Conservation (phyloP, 106 monocot genomes). For the Allium fistulosum region DNA sequence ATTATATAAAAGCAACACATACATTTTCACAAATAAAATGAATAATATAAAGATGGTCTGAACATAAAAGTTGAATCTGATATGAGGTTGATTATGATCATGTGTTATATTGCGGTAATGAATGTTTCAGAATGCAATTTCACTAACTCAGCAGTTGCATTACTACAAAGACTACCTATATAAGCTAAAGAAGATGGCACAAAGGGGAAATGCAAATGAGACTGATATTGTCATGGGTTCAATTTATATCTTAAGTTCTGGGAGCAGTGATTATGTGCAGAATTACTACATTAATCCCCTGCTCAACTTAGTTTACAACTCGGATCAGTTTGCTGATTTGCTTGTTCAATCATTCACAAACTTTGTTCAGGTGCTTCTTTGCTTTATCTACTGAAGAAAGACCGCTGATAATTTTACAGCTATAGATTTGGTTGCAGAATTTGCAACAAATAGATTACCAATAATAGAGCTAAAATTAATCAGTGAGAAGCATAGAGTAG, state of each 20-base stretch:
- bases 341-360: slow-evolving; percentile 43
- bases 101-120: neutral
- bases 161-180: slow-evolving; percentile 52
- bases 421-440: too few species aligned
- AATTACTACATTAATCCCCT: slow-evolving; percentile 88
- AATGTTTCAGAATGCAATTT: slow-evolving; percentile 41
- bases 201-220: slow-evolving; percentile 23
- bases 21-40: too few species aligned
- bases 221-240: slow-evolving; percentile 34
- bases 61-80: too few species aligned
- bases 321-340: slow-evolving; percentile 43
- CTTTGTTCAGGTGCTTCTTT: slow-evolving; percentile 33
- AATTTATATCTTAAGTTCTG: slow-evolving; percentile 54
- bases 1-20: neutral
- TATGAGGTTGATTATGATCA: too few species aligned
- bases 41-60: too few species aligned
- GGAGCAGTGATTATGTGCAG: slow-evolving; percentile 83
- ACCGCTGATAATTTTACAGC: too few species aligned
- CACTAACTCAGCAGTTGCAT: slow-evolving; percentile 60
- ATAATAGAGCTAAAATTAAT: neutral
- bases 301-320: slow-evolving; percentile 27
- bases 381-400: neutral
- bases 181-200: slow-evolving; percentile 31
- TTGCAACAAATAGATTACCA: too few species aligned
- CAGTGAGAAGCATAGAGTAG: too few species aligned